Conservation (phyloP, 805 yeast species). For the Clavispora santaluciae region DNA sequence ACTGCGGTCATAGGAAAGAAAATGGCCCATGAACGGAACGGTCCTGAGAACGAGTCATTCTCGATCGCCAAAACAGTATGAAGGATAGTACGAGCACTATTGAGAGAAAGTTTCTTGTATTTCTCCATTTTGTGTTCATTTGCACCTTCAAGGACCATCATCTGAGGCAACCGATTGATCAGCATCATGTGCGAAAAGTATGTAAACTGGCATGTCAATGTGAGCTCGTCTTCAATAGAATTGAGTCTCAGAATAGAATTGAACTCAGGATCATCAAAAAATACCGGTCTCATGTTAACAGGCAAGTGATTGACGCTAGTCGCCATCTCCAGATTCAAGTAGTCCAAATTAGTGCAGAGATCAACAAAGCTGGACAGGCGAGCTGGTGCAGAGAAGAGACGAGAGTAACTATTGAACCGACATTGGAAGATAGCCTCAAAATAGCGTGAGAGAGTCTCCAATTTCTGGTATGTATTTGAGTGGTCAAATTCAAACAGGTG, state of each 20-base stretch:
- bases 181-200: constrained; percentile 34
- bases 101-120: constrained; percentile 26
- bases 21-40: constrained; percentile 27
- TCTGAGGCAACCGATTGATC: constrained; percentile 30
- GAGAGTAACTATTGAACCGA: constrained; percentile 26
- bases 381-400: constrained; percentile 29
- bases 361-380: constrained; percentile 15
- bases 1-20: constrained; percentile 31
- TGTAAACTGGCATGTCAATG: constrained; percentile 22
- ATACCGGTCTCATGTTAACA: constrained; percentile 13
- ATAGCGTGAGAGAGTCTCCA: constrained; percentile 1
- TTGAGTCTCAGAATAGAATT: constrained; percentile 1
- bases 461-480: neutral
- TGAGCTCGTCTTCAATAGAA: constrained; percentile 4
- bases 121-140: constrained; percentile 11
- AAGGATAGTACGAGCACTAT: constrained; percentile 35
- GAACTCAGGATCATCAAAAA: constrained; percentile 9
- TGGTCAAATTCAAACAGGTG: neutral
- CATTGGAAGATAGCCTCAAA: constrained; percentile 12
- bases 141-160: constrained; percentile 14
- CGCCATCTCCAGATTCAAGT: constrained; percentile 29
- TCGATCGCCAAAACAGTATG: constrained; percentile 19
- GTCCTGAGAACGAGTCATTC: constrained; percentile 13
- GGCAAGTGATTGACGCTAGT: constrained; percentile 16
- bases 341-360: constrained; percentile 19